Percentiles rank a stretch among this genome's conserved stretches.
Evolutionary conservation across 169 alveolate species (phyloP).

Genomic region (Babesia sp.): DNA sequence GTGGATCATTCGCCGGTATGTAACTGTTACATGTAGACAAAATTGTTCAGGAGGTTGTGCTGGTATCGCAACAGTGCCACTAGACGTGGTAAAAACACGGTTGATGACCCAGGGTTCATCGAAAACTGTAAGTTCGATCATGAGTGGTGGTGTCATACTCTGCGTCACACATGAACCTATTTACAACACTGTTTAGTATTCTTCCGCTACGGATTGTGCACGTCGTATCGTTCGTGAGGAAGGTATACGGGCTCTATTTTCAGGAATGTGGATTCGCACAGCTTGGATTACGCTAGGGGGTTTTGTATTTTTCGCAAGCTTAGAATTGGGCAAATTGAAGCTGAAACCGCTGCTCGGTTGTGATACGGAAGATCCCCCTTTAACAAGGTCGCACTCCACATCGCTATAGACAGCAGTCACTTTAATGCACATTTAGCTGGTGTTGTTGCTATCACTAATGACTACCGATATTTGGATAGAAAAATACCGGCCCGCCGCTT

Average conservation of each 20-base stretch:
- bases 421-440: not conserved
- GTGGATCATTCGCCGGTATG: conserved; percentile 64
- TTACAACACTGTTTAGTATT: conserved; percentile 24
- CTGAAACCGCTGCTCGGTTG: conserved; percentile 24
- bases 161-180: not conserved
- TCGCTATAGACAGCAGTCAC: not conserved
- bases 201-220: conserved; percentile 57
- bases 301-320: conserved; percentile 66
- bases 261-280: conserved; percentile 67
- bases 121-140: conserved; percentile 25
- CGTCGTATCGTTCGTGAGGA: conserved; percentile 63
- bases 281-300: conserved; percentile 74
- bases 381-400: conserved; percentile 1
- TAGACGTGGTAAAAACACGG: conserved; percentile 94
- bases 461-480: conserved; percentile 90
- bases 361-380: not conserved
- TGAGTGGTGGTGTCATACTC: not conserved
- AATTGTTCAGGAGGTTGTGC: conserved; percentile 90
- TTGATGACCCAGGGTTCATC: conserved; percentile 88
- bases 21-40: not conserved
- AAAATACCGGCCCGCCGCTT: conserved; percentile 94
- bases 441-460: not conserved
- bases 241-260: conserved; percentile 59
- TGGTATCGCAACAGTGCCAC: conserved; percentile 92
- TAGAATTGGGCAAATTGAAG: conserved; percentile 67